Conservation (phyloP, 768 basidiomycete genomes). For the Termitomyces eurrhizus region DNA sequence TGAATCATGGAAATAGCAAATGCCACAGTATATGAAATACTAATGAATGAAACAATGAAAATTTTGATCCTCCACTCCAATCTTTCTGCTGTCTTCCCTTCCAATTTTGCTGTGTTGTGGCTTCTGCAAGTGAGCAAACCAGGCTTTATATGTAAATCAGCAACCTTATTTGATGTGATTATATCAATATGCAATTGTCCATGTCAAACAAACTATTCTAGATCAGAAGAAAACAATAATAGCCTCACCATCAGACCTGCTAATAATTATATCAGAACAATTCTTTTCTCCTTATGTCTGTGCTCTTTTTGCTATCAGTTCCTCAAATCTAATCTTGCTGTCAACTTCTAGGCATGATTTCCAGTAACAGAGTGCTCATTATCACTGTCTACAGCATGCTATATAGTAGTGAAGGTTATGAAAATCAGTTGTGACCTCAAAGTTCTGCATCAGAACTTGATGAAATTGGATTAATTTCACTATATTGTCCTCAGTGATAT, state of each 20-base stretch:
- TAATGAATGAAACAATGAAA: background rate
- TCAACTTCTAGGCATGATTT: background rate
- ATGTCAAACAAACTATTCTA: background rate
- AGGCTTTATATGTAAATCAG: background rate
- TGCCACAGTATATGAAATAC: background rate
- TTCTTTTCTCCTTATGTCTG: background rate
- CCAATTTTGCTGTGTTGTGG: too few species aligned
- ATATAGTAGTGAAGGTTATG: background rate
- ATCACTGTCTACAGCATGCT: background rate
- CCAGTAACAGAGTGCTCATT: background rate
- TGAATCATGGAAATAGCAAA: background rate
- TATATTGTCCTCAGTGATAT: too few species aligned
- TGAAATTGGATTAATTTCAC: background rate
- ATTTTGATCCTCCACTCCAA: background rate
- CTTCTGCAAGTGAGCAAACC: background rate
- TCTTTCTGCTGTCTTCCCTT: background rate
- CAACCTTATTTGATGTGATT: background rate
- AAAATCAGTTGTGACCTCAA: background rate
- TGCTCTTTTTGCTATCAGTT: background rate
- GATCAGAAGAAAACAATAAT: background rate
- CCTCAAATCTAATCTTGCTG: background rate
- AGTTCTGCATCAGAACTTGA: background rate
- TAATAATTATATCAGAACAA: background rate
- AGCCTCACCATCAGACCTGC: background rate
- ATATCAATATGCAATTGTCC: background rate